phyloP scores from a whole-genome alignment of 1,284 basidiomycete genomes.

The Trametes versicolor region DNA sequence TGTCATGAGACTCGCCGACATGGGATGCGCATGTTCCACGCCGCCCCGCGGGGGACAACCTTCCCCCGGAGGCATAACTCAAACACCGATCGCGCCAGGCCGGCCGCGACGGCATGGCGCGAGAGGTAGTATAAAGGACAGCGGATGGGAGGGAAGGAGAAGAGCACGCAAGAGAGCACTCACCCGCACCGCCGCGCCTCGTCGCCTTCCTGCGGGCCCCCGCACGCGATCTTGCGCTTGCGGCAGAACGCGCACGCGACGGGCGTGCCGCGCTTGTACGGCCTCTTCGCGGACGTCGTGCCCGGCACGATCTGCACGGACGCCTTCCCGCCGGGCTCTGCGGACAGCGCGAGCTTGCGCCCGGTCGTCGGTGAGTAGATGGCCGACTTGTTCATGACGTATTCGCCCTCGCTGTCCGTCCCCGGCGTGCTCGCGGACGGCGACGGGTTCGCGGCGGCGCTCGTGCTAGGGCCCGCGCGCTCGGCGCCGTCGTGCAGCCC shows the following conservation, averaged over 20 bases:
- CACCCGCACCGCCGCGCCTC: constrained; percentile 47
- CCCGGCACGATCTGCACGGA: constrained; percentile 23
- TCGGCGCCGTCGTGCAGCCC: constrained; percentile 10
- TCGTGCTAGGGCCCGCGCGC: not conserved
- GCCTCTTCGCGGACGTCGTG: constrained; percentile 19
- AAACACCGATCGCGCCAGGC: constrained; percentile 4
- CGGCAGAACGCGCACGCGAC: constrained; percentile 54
- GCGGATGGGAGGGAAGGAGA: not conserved
- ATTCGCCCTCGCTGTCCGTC: constrained; percentile 2
- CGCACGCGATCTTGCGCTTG: constrained; percentile 54
- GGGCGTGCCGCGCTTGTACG: constrained; percentile 31
- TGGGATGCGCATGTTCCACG: constrained; percentile 11
- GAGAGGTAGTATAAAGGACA: not conserved
- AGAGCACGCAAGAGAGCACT: constrained; percentile 28
- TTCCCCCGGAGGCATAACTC: constrained; percentile 6
- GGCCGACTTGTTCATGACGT: constrained; percentile 12
- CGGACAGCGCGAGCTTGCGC: constrained; percentile 23
- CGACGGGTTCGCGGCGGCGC: not conserved
- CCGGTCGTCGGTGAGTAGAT: constrained; percentile 36
- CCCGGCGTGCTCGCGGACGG: not conserved
- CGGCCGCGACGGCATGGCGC: constrained; percentile 5
- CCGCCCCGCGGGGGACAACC: constrained; percentile 15
- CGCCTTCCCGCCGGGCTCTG: constrained; percentile 14
- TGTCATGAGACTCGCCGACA: constrained; percentile 10
- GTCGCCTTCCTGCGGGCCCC: constrained; percentile 45